Percentiles rank a stretch among this genome's conserved stretches.
These are phyloP conservation scores for Echites panduratus DNA, from an alignment of 257 asterid species.

Conservation along the genomic window DNA sequence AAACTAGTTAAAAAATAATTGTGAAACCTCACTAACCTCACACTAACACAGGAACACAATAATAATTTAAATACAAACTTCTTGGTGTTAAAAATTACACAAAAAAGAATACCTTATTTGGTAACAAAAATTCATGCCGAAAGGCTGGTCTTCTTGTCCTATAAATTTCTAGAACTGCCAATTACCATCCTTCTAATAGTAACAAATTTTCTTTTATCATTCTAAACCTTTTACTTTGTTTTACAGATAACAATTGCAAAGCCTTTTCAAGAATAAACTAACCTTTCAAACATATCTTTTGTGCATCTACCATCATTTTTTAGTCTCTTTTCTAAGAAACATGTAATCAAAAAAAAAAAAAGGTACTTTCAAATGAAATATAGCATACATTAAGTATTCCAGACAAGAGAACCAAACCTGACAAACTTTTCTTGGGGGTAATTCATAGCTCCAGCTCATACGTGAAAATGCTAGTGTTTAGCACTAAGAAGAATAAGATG, in stretches of 20 bases:
- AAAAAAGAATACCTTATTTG: background rate
- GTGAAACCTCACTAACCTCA: background rate
- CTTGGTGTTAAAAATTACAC: background rate
- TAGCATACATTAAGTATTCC: background rate
- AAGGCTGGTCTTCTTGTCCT: background rate
- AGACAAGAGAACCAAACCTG: conserved; percentile 50
- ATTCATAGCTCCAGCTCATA: conserved; percentile 53
- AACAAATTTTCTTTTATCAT: conserved; percentile 1
- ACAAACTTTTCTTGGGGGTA: conserved; percentile 57
- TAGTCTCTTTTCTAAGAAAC: background rate
- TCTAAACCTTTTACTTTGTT: background rate
- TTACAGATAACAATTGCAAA: background rate
- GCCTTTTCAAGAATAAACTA: background rate
- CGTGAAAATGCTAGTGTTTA: conserved; percentile 20
- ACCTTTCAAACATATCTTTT: background rate
- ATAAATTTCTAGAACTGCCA: background rate
- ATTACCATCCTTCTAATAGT: background rate
- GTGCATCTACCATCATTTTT: background rate
- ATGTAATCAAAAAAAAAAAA: background rate
- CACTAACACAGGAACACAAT: background rate
- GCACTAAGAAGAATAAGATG: conserved; percentile 4
- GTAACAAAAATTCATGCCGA: background rate
- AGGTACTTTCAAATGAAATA: background rate
- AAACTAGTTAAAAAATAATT: background rate
- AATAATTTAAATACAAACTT: background rate